phyloP scores from a whole-genome alignment of 2,329 filamentous ascomycete genomes.

The Ploettnerulaceae sp. region DNA sequence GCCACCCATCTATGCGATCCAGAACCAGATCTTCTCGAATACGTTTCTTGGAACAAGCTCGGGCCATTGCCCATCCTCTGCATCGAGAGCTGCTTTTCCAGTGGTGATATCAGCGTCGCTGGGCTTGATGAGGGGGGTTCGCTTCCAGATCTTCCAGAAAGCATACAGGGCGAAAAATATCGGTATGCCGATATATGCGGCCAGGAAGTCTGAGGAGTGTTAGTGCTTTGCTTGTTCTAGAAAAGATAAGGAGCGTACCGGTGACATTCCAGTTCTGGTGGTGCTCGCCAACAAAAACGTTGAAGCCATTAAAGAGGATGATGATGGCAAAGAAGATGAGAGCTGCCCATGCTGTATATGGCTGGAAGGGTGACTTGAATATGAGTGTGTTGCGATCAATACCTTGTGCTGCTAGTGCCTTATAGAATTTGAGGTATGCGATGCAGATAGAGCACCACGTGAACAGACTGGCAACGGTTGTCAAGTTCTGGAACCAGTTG shows the following conservation, averaged over 20 bases:
- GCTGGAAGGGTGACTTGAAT: slow-evolving; percentile 65
- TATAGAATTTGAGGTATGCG: slow-evolving; percentile 68
- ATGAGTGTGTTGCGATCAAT: slow-evolving; percentile 63
- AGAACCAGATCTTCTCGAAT: slow-evolving; percentile 42
- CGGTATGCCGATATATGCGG: slow-evolving; percentile 68
- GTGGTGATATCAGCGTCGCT: slow-evolving; percentile 41
- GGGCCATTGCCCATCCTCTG: slow-evolving; percentile 39
- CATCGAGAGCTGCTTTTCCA: slow-evolving; percentile 43
- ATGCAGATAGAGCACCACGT: slow-evolving; percentile 66
- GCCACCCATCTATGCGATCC: slow-evolving; percentile 37
- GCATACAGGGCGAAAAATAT: slow-evolving; percentile 65
- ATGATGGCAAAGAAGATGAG: slow-evolving; percentile 61
- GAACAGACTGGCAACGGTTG: slow-evolving; percentile 71
- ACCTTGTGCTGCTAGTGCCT: slow-evolving; percentile 64
- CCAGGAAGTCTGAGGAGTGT: slow-evolving; percentile 66
- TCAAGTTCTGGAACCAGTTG: slow-evolving; percentile 45
- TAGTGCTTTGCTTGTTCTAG: slow-evolving; percentile 39
- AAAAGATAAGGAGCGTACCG: slow-evolving; percentile 29
- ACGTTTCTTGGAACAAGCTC: slow-evolving; percentile 39
- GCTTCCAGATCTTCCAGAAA: slow-evolving; percentile 67
- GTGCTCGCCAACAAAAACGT: slow-evolving; percentile 63
- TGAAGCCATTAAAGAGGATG: slow-evolving; percentile 70
- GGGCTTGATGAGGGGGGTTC: slow-evolving; percentile 43
- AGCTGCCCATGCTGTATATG: slow-evolving; percentile 64
- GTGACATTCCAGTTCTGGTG: slow-evolving; percentile 57